These are phyloP conservation scores for Blastocystis sp. DNA, from an alignment of 352 stramenopile species.

Conservation along the genomic window DNA sequence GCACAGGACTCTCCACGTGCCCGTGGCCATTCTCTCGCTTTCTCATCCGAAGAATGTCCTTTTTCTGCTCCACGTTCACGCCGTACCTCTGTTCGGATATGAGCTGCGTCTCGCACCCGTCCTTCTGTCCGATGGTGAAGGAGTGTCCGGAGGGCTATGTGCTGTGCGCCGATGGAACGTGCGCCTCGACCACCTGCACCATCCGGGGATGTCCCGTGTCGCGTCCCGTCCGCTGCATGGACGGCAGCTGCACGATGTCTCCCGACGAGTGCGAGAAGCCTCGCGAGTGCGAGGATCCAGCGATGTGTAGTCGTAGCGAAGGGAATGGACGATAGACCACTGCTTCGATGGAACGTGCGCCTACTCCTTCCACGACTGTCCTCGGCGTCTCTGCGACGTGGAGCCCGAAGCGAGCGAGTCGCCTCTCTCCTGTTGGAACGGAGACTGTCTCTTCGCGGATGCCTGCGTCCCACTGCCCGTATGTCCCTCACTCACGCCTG, in stretches of 20 bases:
- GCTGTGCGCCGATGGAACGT: not conserved
- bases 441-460: not conserved
- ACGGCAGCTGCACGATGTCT: not conserved
- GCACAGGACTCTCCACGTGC: not conserved
- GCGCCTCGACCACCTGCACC: not conserved
- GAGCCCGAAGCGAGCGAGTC: not conserved
- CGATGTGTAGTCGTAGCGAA: not conserved
- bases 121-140: not conserved
- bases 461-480: not conserved
- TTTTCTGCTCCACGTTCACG: not conserved
- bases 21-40: not conserved
- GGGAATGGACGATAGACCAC: not conserved
- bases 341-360: constrained; percentile 42
- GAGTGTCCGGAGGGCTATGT: not conserved
- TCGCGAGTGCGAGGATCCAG: not conserved
- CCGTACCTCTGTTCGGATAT: constrained; percentile 22
- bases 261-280: not conserved
- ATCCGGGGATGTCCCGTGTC: not conserved
- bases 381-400: not conserved
- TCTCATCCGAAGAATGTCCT: not conserved
- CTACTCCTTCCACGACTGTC: not conserved
- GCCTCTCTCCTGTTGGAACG: constrained; percentile 10
- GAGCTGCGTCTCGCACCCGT: constrained; percentile 1
- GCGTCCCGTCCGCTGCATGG: not conserved
- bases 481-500: not conserved